Percentiles rank a stretch among this genome's conserved stretches.
Conservation (phyloP, 2,329 filamentous ascomycete species). For the Fusarium dlaminii region DNA sequence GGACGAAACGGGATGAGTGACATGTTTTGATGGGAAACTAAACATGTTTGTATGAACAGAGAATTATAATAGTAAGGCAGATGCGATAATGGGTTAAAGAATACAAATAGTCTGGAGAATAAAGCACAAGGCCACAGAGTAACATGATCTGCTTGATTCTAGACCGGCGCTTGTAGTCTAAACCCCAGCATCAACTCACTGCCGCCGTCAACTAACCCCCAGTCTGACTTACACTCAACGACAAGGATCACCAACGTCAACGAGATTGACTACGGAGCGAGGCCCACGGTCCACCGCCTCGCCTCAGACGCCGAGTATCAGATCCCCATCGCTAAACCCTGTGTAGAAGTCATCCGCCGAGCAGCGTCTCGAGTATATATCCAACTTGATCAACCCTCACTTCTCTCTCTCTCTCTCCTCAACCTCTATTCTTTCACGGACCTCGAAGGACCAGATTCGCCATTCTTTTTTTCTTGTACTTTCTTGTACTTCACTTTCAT, state of each 20-base stretch:
- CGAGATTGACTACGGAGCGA: slow-evolving; percentile 28
- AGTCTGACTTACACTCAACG: background rate
- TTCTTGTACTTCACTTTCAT: slow-evolving; percentile 44
- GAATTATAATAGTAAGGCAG: background rate
- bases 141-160: background rate
- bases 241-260: slow-evolving; percentile 1
- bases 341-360: slow-evolving; percentile 29
- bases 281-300: slow-evolving; percentile 17
- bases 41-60: background rate
- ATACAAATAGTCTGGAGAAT: background rate
- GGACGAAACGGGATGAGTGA: slow-evolving; percentile 18
- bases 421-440: slow-evolving; percentile 42
- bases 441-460: slow-evolving; percentile 46
- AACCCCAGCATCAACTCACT: slow-evolving; percentile 1
- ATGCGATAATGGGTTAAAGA: background rate
- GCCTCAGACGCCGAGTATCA: slow-evolving; percentile 20
- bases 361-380: slow-evolving; percentile 35
- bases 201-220: slow-evolving; percentile 15
- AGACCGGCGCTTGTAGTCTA: slow-evolving; percentile 31
- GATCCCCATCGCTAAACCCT: slow-evolving; percentile 29
- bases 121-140: background rate
- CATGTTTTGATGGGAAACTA: slow-evolving; percentile 7
- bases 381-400: slow-evolving; percentile 16
- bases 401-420: background rate
- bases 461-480: slow-evolving; percentile 45